These are phyloP conservation scores for Marasmius oreades DNA, from an alignment of 1,284 basidiomycete genomes.

Conservation along the genomic window DNA sequence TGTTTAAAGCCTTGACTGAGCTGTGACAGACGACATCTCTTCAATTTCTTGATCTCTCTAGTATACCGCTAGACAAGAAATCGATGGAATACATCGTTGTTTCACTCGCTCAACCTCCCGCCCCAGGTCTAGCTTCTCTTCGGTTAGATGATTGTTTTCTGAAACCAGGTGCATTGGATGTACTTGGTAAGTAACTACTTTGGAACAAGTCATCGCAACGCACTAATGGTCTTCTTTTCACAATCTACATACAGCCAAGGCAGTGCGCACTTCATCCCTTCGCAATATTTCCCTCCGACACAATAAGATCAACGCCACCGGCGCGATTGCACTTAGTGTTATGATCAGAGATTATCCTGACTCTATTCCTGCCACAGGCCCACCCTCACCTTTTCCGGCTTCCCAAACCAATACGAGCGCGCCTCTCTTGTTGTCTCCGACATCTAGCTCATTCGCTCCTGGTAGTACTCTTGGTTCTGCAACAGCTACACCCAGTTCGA, in stretches of 20 bases:
- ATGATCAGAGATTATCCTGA: slow-evolving; percentile 96
- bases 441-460: background rate
- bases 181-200: slow-evolving; percentile 54
- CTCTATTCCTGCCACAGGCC: slow-evolving; percentile 41
- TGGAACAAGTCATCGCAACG: background rate
- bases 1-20: background rate
- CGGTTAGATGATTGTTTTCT: slow-evolving; percentile 82
- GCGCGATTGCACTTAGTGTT: slow-evolving; percentile 87
- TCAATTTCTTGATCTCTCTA: slow-evolving; percentile 82
- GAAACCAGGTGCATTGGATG: slow-evolving; percentile 69
- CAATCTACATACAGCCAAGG: slow-evolving; percentile 51
- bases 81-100: slow-evolving; percentile 79
- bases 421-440: slow-evolving; percentile 15
- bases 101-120: slow-evolving; percentile 52
- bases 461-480: background rate
- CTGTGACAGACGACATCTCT: slow-evolving; percentile 31
- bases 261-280: slow-evolving; percentile 77
- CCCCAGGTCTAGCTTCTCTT: slow-evolving; percentile 67
- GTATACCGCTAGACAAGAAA: slow-evolving; percentile 83
- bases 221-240: slow-evolving; percentile 1
- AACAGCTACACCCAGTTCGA: slow-evolving; percentile 1
- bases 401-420: slow-evolving; percentile 6
- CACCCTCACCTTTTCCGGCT: slow-evolving; percentile 9
- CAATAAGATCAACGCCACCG: slow-evolving; percentile 79
- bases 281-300: slow-evolving; percentile 85